Conservation (phyloP, 2,329 filamentous ascomycete genomes). For the Colletotrichum nymphaeae region DNA sequence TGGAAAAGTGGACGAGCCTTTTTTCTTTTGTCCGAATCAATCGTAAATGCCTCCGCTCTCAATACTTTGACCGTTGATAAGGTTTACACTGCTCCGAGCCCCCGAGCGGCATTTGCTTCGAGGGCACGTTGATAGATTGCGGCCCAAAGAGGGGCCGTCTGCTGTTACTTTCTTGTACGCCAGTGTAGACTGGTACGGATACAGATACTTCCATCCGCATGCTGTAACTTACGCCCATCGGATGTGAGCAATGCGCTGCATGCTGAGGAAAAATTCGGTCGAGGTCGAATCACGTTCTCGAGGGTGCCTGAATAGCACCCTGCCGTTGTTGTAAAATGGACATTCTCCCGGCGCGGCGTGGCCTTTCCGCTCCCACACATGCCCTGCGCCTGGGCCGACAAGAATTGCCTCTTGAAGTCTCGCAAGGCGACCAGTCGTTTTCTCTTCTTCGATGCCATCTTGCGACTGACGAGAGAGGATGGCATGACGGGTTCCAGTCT, state of each 20-base stretch:
- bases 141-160: conserved; percentile 4
- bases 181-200: background rate
- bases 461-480: conserved; percentile 21
- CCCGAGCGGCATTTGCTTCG: background rate
- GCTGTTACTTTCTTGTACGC: background rate
- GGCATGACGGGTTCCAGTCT: conserved; percentile 11
- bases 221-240: background rate
- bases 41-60: conserved; percentile 4
- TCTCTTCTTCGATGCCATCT: background rate
- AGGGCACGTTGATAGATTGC: background rate
- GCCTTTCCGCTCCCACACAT: background rate
- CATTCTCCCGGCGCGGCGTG: background rate
- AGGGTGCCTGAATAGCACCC: background rate
- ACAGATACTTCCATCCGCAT: background rate
- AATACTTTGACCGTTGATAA: conserved; percentile 6
- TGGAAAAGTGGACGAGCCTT: conserved; percentile 21
- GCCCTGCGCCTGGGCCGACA: background rate
- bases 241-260: background rate
- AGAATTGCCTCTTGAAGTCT: background rate
- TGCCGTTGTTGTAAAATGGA: background rate
- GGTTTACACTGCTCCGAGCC: conserved; percentile 10
- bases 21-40: background rate
- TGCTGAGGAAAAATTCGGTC: background rate
- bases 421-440: background rate
- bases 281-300: background rate